phyloP scores from a whole-genome alignment of 495 filamentous ascomycete genomes.

The Aspergillus homomorphus region DNA sequence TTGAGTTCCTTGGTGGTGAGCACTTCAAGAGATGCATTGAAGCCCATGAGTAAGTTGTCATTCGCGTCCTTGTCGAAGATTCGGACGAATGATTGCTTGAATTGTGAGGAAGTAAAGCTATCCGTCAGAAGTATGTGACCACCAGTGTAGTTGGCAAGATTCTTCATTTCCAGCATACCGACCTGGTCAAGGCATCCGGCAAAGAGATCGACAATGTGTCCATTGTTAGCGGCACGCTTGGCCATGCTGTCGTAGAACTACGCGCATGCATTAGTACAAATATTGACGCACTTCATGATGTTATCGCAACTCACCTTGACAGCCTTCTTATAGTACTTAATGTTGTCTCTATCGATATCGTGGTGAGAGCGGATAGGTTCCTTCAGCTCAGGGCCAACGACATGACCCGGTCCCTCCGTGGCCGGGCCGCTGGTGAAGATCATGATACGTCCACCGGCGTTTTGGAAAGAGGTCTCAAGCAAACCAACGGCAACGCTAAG shows the following conservation, averaged over 20 bases:
- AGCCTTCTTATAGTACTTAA: constrained; percentile 99
- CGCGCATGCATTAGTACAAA: constrained; percentile 24
- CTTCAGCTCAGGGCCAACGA: constrained; percentile 94
- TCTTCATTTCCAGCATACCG: constrained; percentile 98
- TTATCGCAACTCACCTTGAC: constrained; percentile 65
- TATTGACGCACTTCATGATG: not conserved
- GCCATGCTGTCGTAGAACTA: constrained; percentile 96
- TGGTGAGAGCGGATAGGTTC: constrained; percentile 98
- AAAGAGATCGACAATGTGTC: constrained; percentile 96
- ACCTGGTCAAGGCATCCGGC: constrained; percentile 98
- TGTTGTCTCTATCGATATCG: constrained; percentile 97
- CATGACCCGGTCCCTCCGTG: constrained; percentile 94
- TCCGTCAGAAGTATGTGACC: constrained; percentile 99
- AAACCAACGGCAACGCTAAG: constrained; percentile 92
- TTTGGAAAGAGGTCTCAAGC: constrained; percentile 91
- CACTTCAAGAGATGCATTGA: constrained; percentile 96
- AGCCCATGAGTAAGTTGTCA: constrained; percentile 95
- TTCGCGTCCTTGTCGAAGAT: constrained; percentile 96
- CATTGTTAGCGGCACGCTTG: constrained; percentile 95
- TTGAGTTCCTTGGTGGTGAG: constrained; percentile 98
- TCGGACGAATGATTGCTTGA: constrained; percentile 97
- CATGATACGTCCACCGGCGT: constrained; percentile 94
- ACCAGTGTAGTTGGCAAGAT: constrained; percentile 90
- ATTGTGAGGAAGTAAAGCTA: constrained; percentile 98
- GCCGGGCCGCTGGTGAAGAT: constrained; percentile 92